Base-by-base conservation (phyloP, 805 yeast species). In the Nakazawaea ernobii region DNA sequence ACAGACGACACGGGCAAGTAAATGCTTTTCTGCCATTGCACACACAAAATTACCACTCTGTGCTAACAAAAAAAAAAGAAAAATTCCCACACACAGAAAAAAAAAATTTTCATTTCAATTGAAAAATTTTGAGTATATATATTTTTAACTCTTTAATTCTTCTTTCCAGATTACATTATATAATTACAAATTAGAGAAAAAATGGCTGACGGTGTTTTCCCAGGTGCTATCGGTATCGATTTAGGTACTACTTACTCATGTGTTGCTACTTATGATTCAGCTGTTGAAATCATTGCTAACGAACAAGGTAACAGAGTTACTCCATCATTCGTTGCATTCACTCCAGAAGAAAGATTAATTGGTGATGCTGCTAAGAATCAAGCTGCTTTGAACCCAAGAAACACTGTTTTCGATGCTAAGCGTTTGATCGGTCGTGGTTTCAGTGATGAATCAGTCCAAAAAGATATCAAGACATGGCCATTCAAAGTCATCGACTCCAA, bases 181-280 rank as follows among this genome's bases (percentile, higher is more conserved):
- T 11, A 38, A 8, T 32, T 32, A 24, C 15, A 11, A 40, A 48
- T 17, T 27, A 42, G 24, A 42, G 24, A 47, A 26, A 75, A 73
- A 73, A 84, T 84, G 91, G 87, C 91, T 84, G 97, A 90, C 82
- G 96, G 96, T 85, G 94, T 90, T 79, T 90, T 86, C 85, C 94
- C 91, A 83, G 97, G 97, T 86, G 94, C 94, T 75, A 86, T 89
- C 71, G 99, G 99, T 85, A 92, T 92, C 84, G 98, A 91, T 80
- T 79, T 87, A 74, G 95, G 95, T 82, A 87, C 95, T 63, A 83
- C 89, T 59, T 67, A 67, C 65, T 82, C 88, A 52, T 82, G 88
- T 82, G 88, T 82, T 63, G 88, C 87, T 70, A 82, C 83, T 66
- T 82, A 78, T 76, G 84, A 81, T 70, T 75, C 81, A 59, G 82